Base-by-base conservation (phyloP, 768 basidiomycete species). In the Pleurotus tuber-regium region DNA sequence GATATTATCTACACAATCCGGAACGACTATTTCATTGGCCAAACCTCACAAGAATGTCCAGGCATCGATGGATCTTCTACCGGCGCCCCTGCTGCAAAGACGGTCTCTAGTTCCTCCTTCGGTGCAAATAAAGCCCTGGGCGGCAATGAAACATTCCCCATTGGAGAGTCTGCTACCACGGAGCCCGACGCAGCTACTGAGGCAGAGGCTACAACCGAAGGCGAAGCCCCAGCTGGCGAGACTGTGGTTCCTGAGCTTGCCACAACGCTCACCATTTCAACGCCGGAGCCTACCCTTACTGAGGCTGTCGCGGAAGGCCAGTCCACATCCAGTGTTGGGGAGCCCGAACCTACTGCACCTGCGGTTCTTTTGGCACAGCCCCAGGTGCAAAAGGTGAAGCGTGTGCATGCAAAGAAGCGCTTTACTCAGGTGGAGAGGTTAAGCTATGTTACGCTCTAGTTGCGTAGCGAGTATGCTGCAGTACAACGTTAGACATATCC, bases 1-100 rank as follows among this genome's bases (percentile, higher is more conserved):
- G 55, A 56, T 21, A 40, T 56, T 11, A 56, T 56, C 25, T 43
- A 26, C 31, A 56, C 55, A 3, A 23, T 56, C 16, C 52, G 52
- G 25, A 56, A 56, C 44, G 59, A 61, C 30, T 42, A 61, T 24
- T 52, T 65, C 23, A 52, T 65, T 14, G 57, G 58, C 11, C 56
- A 61, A 38, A 51, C 52, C 5, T 65, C 63, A 3, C 57, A 61
- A 50, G 53, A 54, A 16, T 65, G 63, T 43, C 21, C 55, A 14
- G 61, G 57, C 2, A 60, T 65, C 25, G 63, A 64, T 43, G 61
- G 60, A 7, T 35, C 46, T 14, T 48, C 46, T n/a, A 35, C 29
- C 14, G 46, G 46, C 6, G 31, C 31, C 11, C 7, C 41, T 2
- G 25, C 28, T 16, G 24, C 43, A 7, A 26, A 30, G 16, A 19